These are phyloP conservation scores for Mycena floridula DNA, from an alignment of 768 basidiomycete genomes.

Conservation along the genomic window DNA sequence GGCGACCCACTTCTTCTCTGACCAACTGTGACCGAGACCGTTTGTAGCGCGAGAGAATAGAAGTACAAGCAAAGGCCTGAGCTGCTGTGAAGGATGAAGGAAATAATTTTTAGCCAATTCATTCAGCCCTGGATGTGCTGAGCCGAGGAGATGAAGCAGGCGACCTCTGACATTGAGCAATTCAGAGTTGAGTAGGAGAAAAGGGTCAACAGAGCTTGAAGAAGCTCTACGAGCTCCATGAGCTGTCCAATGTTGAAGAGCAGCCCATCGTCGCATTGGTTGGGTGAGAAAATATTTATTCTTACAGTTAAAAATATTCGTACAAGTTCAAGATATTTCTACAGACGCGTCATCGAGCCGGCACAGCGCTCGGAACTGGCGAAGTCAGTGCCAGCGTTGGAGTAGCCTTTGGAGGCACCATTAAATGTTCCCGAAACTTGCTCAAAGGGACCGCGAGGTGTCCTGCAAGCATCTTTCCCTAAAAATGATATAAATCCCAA, in stretches of 20 bases:
- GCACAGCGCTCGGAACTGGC: neutral
- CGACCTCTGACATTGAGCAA: conserved; percentile 64
- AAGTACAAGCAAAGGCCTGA: conserved; percentile 84
- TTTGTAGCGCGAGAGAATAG: conserved; percentile 92
- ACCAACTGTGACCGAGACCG: conserved; percentile 69
- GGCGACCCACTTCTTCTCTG: conserved; percentile 53
- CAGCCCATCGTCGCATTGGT: too few relatives aligned
- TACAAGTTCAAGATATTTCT: too few relatives aligned
- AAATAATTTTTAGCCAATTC: conserved; percentile 93
- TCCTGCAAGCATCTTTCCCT: conserved; percentile 37
- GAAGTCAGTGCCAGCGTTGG: neutral
- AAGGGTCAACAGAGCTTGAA: too few relatives aligned
- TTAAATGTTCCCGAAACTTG: conserved; percentile 34
- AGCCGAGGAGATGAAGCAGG: conserved; percentile 74
- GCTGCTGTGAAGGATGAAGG: conserved; percentile 80
- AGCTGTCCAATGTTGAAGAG: too few relatives aligned
- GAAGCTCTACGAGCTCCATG: too few relatives aligned
- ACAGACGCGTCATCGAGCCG: neutral
- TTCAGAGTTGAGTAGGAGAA: conserved; percentile 65
- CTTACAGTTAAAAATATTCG: too few relatives aligned
- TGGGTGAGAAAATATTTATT: too few relatives aligned
- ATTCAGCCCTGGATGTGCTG: conserved; percentile 82
- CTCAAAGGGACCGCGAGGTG: conserved; percentile 40
- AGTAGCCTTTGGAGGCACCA: conserved; percentile 12
- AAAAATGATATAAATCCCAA: conserved; percentile 5